Evolutionary conservation across 345 rosid species (phyloP), one percentile per base, ranked within the genome.

Genomic region (Sapria himalayana): DNA sequence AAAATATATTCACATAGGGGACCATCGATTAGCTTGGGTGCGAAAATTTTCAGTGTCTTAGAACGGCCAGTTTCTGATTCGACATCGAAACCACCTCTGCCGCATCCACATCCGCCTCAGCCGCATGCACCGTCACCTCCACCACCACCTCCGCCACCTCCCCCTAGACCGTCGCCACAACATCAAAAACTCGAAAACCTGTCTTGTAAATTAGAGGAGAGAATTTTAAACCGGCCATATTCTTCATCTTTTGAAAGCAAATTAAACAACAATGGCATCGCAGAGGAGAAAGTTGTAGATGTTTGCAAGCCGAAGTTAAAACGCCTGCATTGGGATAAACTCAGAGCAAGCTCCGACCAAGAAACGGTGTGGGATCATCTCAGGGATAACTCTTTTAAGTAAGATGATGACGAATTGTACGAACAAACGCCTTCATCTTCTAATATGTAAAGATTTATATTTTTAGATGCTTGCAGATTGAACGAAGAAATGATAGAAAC

Each of bases 341-440:
- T 85, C 32, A 70, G 93, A 65, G 96, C 96, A 19, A 85, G 93
- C 69, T 85, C 96, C 9, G 96, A 76, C 57, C 74, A 89, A n/a
- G 93, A 85, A 54, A 85, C 79, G 93, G 96, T 74, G 15, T 85
- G 96, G 93, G 96, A 74, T 51, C 78, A 72, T 15, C 68, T 82
- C 54, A 58, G 73, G 46, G 66, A 85, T 3, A 78, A 80, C 60
- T 82, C 94, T n/a, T 63, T 73, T 17, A 73, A 73, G 95, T 79
- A 70, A 52, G 82, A 40, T 11, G 24, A 39, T 27, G 16, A 29
- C n/a, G n/a, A n/a, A n/a, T n/a, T n/a, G n/a, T n/a, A n/a, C n/a
- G n/a, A n/a, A n/a, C n/a, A 20, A 7, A 29, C 36, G 24, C 32
- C 24, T 1, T 22, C 15, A 31, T 8, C 33, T 9, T 29, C 29